phyloP scores from a whole-genome alignment of 768 basidiomycete species.

The Amanita pseudoporphyria region DNA sequence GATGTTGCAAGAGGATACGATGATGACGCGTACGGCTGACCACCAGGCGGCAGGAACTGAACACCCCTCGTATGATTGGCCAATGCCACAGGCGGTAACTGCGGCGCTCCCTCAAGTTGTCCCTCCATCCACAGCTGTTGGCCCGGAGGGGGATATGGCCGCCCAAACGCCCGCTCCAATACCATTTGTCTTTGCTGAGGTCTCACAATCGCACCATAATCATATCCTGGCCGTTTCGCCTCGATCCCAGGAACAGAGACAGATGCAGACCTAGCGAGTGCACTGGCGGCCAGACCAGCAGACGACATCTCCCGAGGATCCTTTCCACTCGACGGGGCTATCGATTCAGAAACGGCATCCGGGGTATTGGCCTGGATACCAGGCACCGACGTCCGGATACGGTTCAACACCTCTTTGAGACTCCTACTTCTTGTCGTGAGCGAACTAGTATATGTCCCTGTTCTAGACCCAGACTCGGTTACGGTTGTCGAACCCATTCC shows the following conservation, averaged over 20 bases:
- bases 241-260: background rate
- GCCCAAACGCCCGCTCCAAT: background rate
- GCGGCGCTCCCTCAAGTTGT: too few relatives aligned
- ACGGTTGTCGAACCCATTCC: background rate
- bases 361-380: background rate
- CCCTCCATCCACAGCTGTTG: background rate
- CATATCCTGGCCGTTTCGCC: background rate
- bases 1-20: too few relatives aligned
- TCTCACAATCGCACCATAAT: conserved; percentile 2
- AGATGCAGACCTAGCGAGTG: background rate
- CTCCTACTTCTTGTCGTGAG: background rate
- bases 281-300: background rate
- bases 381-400: background rate
- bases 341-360: too few relatives aligned
- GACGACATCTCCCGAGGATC: background rate
- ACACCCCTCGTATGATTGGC: background rate
- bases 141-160: too few relatives aligned
- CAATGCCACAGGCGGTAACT: background rate
- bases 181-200: background rate
- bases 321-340: too few relatives aligned
- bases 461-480: too few relatives aligned
- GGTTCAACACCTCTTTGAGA: background rate
- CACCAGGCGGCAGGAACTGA: background rate
- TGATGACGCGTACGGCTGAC: background rate
- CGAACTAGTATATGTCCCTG: background rate